Evolutionary conservation across 164 flowering plant species (phyloP).

Genomic region (Vitis rotundifolia): DNA sequence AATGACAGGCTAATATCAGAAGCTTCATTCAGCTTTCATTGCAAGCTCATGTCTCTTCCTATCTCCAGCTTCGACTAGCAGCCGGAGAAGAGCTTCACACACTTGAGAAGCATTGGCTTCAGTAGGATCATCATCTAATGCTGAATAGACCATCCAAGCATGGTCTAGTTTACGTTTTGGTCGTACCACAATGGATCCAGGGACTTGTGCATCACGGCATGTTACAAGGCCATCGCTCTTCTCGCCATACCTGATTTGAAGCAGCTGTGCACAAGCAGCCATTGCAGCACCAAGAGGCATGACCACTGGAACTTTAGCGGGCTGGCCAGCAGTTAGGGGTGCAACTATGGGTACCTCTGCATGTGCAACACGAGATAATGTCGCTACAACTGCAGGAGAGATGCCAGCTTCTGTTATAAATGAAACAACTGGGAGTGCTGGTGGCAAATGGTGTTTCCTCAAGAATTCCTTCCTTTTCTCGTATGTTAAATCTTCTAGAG

Average conservation of each 20-base stretch:
- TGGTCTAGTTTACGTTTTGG: conserved; percentile 85
- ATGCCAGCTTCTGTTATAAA: conserved; percentile 87
- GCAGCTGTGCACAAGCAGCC: conserved; percentile 94
- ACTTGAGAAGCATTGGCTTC: conserved; percentile 88
- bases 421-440: conserved; percentile 84
- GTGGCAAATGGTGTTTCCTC: conserved; percentile 63
- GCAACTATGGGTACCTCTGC: conserved; percentile 73
- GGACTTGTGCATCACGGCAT: conserved; percentile 95
- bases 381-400: conserved; percentile 75
- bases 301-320: conserved; percentile 77
- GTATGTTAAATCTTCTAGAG: conserved; percentile 89
- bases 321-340: conserved; percentile 41
- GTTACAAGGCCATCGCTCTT: conserved; percentile 96
- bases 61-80: conserved; percentile 74
- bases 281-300: conserved; percentile 90
- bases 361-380: conserved; percentile 87
- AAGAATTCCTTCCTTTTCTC: conserved; percentile 79
- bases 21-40: conserved; percentile 54
- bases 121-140: conserved; percentile 58
- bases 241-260: conserved; percentile 79
- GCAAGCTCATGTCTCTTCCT: conserved; percentile 49
- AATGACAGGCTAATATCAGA: no score
- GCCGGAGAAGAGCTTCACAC: conserved; percentile 80
- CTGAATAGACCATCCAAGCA: conserved; percentile 97
- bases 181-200: conserved; percentile 84